Evolutionary conservation across 2,329 filamentous ascomycete species (phyloP).

Genomic region (Verticillium alfalfae): DNA sequence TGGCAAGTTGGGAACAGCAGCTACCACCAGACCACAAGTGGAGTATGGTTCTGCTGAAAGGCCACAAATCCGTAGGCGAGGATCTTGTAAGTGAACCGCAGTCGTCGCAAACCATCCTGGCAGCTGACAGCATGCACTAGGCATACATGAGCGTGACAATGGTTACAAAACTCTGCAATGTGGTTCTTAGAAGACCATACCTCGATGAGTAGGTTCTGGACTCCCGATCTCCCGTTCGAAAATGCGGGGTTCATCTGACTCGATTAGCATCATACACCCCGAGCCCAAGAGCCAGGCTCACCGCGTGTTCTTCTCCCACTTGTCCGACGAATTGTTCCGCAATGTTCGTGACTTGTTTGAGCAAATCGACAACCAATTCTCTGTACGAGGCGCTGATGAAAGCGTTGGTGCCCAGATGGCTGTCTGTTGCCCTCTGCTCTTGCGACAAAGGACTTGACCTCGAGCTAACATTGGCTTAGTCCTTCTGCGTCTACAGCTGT

Average conservation of each 20-base stretch:
- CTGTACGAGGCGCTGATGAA: conserved; percentile 36
- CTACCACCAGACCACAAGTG: conserved; percentile 44
- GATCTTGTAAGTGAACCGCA: conserved; percentile 36
- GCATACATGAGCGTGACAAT: conserved; percentile 51
- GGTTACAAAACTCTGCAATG: conserved; percentile 50
- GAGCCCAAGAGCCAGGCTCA: conserved; percentile 29
- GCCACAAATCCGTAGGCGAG: conserved; percentile 40
- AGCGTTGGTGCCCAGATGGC: conserved; percentile 49
- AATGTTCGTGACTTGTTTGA: conserved; percentile 42
- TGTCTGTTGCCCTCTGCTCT: conserved; percentile 20
- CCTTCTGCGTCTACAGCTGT: conserved; percentile 51
- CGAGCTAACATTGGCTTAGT: conserved; percentile 14
- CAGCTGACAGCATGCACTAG: conserved; percentile 19
- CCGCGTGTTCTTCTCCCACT: conserved; percentile 33
- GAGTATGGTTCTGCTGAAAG: conserved; percentile 32
- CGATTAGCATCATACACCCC: conserved; percentile 34
- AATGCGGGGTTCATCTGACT: not conserved
- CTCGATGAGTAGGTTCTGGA: conserved; percentile 36
- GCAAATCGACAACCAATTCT: conserved; percentile 46
- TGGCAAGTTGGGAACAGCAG: conserved; percentile 41
- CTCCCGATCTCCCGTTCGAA: not conserved
- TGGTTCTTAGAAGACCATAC: conserved; percentile 50
- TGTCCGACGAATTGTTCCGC: conserved; percentile 41
- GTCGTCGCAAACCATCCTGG: not conserved
- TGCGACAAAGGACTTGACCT: not conserved